phyloP scores from a whole-genome alignment of 371 early-diverging fungal genomes.

The Mucor sp. region DNA sequence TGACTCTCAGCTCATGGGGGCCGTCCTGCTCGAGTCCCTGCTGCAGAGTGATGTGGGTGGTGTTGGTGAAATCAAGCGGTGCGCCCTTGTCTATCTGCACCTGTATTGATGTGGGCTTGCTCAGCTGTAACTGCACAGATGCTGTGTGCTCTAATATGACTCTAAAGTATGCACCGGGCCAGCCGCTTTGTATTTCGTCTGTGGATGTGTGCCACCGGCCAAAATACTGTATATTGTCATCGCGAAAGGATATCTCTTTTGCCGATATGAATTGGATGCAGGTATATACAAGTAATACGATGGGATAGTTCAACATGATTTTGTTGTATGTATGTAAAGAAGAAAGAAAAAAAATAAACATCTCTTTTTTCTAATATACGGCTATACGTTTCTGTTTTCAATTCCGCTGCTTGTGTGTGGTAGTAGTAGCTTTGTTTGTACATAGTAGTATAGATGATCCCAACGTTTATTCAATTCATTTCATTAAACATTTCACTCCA shows the following conservation, averaged over 20 bases:
- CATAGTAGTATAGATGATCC: neutral
- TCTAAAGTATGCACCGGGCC: conserved; percentile 52
- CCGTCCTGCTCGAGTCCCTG: conserved; percentile 11
- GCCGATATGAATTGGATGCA: neutral
- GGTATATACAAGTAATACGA: neutral
- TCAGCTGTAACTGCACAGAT: conserved; percentile 24
- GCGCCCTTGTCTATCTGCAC: conserved; percentile 30
- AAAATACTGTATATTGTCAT: conserved; percentile 41
- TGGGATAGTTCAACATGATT: neutral
- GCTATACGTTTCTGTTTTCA: neutral
- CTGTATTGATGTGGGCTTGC: conserved; percentile 21
- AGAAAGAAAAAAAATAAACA: neutral
- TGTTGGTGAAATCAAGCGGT: neutral
- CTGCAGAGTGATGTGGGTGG: neutral
- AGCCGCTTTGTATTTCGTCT: conserved; percentile 32
- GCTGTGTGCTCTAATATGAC: conserved; percentile 21
- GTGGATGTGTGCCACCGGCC: conserved; percentile 43
- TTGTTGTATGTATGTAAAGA: neutral
- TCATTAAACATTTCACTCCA: conserved; percentile 18
- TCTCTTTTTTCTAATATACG: neutral
- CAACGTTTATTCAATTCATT: neutral
- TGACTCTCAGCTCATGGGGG: conserved; percentile 15
- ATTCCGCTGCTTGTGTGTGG: neutral
- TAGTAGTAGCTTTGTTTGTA: too few relatives aligned
- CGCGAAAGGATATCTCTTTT: conserved; percentile 19